Evolutionary conservation across 2,329 filamentous ascomycete species (phyloP).

Genomic region (Pleomassaria siparia): DNA sequence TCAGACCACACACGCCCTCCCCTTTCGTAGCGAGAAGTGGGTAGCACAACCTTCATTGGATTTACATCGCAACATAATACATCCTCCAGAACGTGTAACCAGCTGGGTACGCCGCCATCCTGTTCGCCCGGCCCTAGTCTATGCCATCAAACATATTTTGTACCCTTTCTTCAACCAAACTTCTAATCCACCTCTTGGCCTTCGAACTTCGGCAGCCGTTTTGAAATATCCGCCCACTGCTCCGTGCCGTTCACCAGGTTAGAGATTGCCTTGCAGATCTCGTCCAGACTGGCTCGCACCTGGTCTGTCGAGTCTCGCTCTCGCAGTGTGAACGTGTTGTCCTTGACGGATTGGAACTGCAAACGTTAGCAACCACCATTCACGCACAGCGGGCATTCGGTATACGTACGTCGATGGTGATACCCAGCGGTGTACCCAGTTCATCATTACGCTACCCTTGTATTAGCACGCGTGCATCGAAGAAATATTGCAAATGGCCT

Average conservation of each 20-base stretch:
- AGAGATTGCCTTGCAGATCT: slow-evolving; percentile 74
- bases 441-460: slow-evolving; percentile 76
- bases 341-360: slow-evolving; percentile 84
- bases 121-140: slow-evolving; percentile 4
- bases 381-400: neutral
- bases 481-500: neutral
- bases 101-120: slow-evolving; percentile 3
- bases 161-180: neutral
- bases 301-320: slow-evolving; percentile 87
- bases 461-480: slow-evolving; percentile 17
- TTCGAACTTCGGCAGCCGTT: slow-evolving; percentile 81
- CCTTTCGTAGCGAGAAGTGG: neutral
- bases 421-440: slow-evolving; percentile 87
- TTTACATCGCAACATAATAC: slow-evolving; percentile 9
- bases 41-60: neutral
- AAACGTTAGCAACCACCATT: slow-evolving; percentile 5
- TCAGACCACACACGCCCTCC: neutral
- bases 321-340: slow-evolving; percentile 81
- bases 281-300: slow-evolving; percentile 79
- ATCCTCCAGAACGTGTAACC: slow-evolving; percentile 8
- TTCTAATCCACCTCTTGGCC: slow-evolving; percentile 38
- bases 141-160: slow-evolving; percentile 10
- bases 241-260: slow-evolving; percentile 63
- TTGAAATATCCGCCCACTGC: slow-evolving; percentile 70
- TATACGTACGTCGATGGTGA: slow-evolving; percentile 70